phyloP scores from a whole-genome alignment of 2,329 filamentous ascomycete species.

The Elsinoe necatrix region DNA sequence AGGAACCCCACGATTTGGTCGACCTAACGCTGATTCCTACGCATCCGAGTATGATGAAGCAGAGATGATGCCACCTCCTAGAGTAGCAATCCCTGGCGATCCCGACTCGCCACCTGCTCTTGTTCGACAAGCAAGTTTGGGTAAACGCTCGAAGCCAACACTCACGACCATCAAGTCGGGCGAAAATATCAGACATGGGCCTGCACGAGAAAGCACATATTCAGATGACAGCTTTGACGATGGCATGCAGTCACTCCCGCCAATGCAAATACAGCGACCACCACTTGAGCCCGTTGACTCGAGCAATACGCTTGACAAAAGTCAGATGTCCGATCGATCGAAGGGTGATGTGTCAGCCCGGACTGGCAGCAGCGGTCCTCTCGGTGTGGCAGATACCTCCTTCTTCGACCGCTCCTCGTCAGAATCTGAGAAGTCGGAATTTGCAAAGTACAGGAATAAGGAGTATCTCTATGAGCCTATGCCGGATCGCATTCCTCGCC shows the following conservation, averaged over 20 bases:
- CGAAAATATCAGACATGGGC: conserved; percentile 24
- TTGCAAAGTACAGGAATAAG: conserved; percentile 19
- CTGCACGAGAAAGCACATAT: conserved; percentile 7
- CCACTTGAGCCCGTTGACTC: conserved; percentile 6
- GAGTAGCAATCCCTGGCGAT: neutral
- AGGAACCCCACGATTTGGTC: neutral
- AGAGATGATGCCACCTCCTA: conserved; percentile 1
- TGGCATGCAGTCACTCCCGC: conserved; percentile 4
- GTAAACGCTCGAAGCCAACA: conserved; percentile 39
- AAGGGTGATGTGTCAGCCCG: conserved; percentile 16
- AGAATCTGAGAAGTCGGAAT: conserved; percentile 28
- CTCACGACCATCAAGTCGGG: conserved; percentile 41
- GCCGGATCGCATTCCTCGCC: conserved; percentile 19
- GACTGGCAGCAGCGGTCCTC: conserved; percentile 21
- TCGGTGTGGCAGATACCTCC: conserved; percentile 28
- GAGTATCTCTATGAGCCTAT: conserved; percentile 18
- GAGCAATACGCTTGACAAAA: conserved; percentile 8
- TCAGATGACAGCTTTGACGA: conserved; percentile 14
- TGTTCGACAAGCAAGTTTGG: conserved; percentile 42
- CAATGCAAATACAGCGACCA: neutral
- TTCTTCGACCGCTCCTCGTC: conserved; percentile 29
- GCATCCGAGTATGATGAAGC: conserved; percentile 13
- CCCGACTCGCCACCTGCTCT: conserved; percentile 28
- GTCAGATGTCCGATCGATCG: conserved; percentile 11
- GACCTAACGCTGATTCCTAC: conserved; percentile 11